These are phyloP conservation scores for Penicillium aurantiogriseum DNA, from an alignment of 2,329 filamentous ascomycete species.

Conservation along the genomic window DNA sequence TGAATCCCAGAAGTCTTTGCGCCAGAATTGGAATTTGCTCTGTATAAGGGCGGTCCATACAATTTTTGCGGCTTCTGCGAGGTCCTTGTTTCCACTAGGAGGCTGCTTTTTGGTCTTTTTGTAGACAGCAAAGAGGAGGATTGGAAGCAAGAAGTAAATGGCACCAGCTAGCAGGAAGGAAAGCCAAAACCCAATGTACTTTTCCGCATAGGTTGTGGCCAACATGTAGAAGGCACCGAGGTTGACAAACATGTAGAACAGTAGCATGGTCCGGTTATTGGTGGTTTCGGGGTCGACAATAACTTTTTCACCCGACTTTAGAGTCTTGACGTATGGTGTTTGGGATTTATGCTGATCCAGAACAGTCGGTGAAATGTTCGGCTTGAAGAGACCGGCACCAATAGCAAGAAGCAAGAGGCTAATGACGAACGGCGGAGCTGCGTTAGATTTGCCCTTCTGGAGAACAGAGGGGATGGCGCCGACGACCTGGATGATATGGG, in stretches of 20 bases:
- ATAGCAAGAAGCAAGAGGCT: conserved; percentile 40
- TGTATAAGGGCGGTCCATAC: neutral
- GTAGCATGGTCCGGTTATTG: conserved; percentile 36
- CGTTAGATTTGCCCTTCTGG: conserved; percentile 30
- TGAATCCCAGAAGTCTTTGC: conserved; percentile 33
- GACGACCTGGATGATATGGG: conserved; percentile 23
- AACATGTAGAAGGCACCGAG: conserved; percentile 38
- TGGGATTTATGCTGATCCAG: neutral
- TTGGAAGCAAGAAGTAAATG: conserved; percentile 39
- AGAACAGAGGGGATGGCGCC: conserved; percentile 44
- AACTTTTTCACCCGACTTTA: conserved; percentile 47
- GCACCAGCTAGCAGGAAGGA: conserved; percentile 30
- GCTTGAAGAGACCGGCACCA: conserved; percentile 42
- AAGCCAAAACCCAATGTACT: conserved; percentile 16
- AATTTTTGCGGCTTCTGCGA: neutral
- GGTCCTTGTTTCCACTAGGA: conserved; percentile 30
- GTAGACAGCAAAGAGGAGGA: conserved; percentile 35
- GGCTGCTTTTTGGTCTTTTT: conserved; percentile 34
- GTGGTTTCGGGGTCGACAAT: conserved; percentile 51
- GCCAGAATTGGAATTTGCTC: neutral
- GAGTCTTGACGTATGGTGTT: conserved; percentile 43
- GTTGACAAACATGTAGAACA: conserved; percentile 37
- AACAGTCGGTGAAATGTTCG: conserved; percentile 16
- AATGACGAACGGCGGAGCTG: conserved; percentile 41
- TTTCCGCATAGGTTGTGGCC: conserved; percentile 41